Conservation (phyloP, 2,329 filamentous ascomycete species). For the Cladosporium sp. region DNA sequence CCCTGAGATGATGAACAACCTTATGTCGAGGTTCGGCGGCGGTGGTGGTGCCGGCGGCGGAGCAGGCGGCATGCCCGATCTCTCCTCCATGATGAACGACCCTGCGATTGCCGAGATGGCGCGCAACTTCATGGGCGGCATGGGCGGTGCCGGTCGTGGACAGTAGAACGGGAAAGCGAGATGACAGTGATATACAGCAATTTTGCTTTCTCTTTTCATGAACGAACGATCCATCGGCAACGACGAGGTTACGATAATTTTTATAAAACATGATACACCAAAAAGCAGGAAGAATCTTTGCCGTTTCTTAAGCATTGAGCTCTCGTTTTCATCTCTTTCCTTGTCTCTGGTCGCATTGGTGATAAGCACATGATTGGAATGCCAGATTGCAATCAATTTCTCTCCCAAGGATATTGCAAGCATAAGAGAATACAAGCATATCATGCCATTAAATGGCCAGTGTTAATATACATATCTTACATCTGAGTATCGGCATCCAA, state of each 20-base stretch:
- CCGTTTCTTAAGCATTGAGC: too few relatives aligned
- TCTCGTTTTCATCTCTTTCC: too few relatives aligned
- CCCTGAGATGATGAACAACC: conserved; percentile 81
- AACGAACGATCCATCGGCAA: not conserved
- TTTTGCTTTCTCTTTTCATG: too few relatives aligned
- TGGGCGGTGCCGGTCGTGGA: conserved; percentile 38
- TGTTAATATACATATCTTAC: too few relatives aligned
- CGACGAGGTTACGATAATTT: not conserved
- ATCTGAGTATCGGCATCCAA: too few relatives aligned
- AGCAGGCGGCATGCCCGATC: conserved; percentile 84
- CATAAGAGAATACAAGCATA: too few relatives aligned
- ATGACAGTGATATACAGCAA: not conserved
- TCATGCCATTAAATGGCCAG: too few relatives aligned
- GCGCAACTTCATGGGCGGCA: conserved; percentile 63
- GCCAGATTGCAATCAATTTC: too few relatives aligned
- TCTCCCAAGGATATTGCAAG: too few relatives aligned
- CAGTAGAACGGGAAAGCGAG: not conserved
- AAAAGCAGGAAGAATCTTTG: not conserved
- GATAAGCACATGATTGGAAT: too few relatives aligned
- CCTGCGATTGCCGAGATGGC: conserved; percentile 89
- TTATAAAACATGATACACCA: not conserved
- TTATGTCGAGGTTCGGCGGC: conserved; percentile 83
- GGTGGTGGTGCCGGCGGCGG: conserved; percentile 35
- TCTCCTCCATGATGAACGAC: conserved; percentile 82
- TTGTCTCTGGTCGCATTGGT: too few relatives aligned